Evolutionary conservation across 2,329 filamentous ascomycete genomes (phyloP), one percentile per base, ranked within the genome.

Genomic region (Didymella lethalis): DNA sequence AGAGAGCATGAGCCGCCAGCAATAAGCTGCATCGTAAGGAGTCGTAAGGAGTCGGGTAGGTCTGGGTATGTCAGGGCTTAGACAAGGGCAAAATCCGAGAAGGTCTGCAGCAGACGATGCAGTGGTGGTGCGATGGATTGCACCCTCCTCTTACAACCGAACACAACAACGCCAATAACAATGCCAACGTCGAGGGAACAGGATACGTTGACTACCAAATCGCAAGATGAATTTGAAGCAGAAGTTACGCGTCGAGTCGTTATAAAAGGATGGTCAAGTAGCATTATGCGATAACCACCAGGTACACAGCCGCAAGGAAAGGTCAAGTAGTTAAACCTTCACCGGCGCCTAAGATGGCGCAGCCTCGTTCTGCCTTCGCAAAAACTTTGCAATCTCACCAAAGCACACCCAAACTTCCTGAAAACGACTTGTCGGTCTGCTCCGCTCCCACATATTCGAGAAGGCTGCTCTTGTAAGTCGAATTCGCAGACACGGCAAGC

Each of bases 291-390:
- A 40, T 54, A 47, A 20, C 43, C 43, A 43, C 50, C 31, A 29
- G 41, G 50, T 29, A 25, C 43, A 40, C 38, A 40, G 12, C 50
- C 50, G 41, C 50, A n/a, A 40, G 10, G 3, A 12, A 4, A 20
- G 12, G 12, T 54, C 50, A 54, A 43, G 43, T 54, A 32, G 10
- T 7, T 6, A 20, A 7, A 8, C 31, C 14, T 46, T 53, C 50
- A 53, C 50, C 20, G 26, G 2, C 5, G 36, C 36, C 36, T 20
- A 10, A 40, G n/a, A 7, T n/a, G 4, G n/a, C 18, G 18, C 36
- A 20, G 36, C 36, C 16, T 40, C 3, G 8, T 20, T 11, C 2
- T 20, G 8, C 7, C 36, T 18, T 11, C 20, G 20, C 18, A 20
- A 4, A 20, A 20, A 10, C 18, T 20, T 7, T 7, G 8, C n/a